Conservation (phyloP, 2,329 filamentous ascomycete genomes). For the Colletotrichum sp. region DNA sequence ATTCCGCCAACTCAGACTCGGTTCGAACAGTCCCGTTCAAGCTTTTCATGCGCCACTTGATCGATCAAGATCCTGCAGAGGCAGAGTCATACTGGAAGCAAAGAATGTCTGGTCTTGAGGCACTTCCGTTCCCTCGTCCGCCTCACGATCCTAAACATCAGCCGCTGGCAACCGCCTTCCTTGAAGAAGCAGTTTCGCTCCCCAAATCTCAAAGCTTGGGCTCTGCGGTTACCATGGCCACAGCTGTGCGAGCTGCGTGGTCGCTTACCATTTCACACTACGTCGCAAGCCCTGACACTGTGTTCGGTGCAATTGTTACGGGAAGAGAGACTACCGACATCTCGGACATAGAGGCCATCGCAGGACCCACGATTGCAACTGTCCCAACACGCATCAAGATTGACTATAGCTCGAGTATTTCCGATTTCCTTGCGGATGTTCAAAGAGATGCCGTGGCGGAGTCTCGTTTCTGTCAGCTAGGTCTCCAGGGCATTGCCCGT, state of each 20-base stretch:
- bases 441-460: constrained; percentile 23
- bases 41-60: not conserved
- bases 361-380: constrained; percentile 34
- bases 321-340: constrained; percentile 32
- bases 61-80: not conserved
- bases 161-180: not conserved
- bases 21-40: not conserved
- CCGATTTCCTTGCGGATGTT: constrained; percentile 10
- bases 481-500: constrained; percentile 24
- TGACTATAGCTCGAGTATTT: constrained; percentile 1
- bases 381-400: constrained; percentile 29
- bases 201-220: not conserved
- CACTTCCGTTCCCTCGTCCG: not conserved
- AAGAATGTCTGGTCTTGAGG: not conserved
- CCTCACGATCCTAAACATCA: not conserved
- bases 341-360: constrained; percentile 27
- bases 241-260: constrained; percentile 28
- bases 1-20: not conserved
- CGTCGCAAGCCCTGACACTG: constrained; percentile 29
- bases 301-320: constrained; percentile 32
- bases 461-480: constrained; percentile 26
- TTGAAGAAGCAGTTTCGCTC: not conserved
- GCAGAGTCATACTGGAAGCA: not conserved
- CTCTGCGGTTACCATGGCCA: constrained; percentile 9
- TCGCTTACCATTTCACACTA: constrained; percentile 40